Evolutionary conservation across 1,284 basidiomycete species (phyloP).

Genomic region (Pisolithus thermaeus): DNA sequence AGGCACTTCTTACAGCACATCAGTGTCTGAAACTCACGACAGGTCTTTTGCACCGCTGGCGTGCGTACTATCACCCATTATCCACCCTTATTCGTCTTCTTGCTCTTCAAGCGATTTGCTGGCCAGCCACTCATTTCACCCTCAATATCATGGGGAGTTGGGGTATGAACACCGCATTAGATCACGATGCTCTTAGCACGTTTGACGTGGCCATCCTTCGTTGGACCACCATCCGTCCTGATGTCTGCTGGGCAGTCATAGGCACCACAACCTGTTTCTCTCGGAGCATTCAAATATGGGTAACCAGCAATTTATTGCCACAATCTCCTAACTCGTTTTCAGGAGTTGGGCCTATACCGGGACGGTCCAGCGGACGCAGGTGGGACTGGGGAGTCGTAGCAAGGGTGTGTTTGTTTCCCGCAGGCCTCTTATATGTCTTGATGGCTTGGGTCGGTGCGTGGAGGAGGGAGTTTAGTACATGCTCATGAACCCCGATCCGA

Average conservation of each 20-base stretch:
- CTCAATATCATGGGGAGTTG: slow-evolving; percentile 54
- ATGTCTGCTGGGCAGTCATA: slow-evolving; percentile 74
- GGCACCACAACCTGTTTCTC: slow-evolving; percentile 75
- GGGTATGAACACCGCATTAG: slow-evolving; percentile 15
- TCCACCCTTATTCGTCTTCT: slow-evolving; percentile 79
- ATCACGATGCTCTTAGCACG: slow-evolving; percentile 13
- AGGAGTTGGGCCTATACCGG: background rate
- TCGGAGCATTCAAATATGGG: slow-evolving; percentile 76
- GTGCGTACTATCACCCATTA: slow-evolving; percentile 73
- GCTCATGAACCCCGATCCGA: slow-evolving; percentile 16
- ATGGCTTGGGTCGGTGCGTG: slow-evolving; percentile 67
- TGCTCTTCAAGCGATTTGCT: slow-evolving; percentile 81
- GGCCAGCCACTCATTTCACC: slow-evolving; percentile 80
- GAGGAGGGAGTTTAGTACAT: slow-evolving; percentile 36
- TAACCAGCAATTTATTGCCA: slow-evolving; percentile 63
- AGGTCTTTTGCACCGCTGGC: slow-evolving; percentile 76
- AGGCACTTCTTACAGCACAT: slow-evolving; percentile 75
- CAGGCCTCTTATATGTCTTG: slow-evolving; percentile 65
- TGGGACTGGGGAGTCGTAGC: slow-evolving; percentile 76
- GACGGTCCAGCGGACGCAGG: slow-evolving; percentile 33
- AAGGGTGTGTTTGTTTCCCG: slow-evolving; percentile 61
- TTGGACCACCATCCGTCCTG: slow-evolving; percentile 46
- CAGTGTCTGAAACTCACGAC: slow-evolving; percentile 78
- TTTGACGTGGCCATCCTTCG: slow-evolving; percentile 25
- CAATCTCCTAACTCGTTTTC: slow-evolving; percentile 4